phyloP scores from a whole-genome alignment of 192 early-diverging fungal genomes.

The Backusella luteola region DNA sequence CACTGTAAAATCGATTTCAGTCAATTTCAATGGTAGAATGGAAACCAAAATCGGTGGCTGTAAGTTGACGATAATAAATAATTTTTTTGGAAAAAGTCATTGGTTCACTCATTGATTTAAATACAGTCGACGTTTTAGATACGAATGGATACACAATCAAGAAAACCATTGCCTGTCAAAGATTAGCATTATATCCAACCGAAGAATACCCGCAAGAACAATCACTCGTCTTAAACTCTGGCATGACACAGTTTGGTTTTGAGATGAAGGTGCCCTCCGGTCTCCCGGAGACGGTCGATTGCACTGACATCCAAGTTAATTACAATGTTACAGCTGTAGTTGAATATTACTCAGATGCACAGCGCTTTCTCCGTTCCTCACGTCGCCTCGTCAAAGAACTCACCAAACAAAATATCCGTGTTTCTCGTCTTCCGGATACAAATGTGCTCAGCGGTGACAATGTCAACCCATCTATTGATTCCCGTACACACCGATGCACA shows the following conservation, averaged over 20 bases:
- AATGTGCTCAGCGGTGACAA: conserved; percentile 1
- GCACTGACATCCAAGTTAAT: not conserved
- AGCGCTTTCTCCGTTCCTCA: not conserved
- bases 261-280: conserved; percentile 10
- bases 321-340: not conserved
- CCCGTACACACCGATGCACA: not conserved
- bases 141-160: not conserved
- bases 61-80: not conserved
- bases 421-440: not conserved
- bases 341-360: not conserved
- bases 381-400: not conserved
- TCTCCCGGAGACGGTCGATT: not conserved
- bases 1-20: not conserved
- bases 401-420: not conserved
- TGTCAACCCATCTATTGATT: not conserved
- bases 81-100: not conserved
- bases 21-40: not conserved
- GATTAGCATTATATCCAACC: not conserved
- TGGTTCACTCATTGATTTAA: not conserved
- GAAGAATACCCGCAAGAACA: not conserved
- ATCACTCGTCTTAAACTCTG: not conserved
- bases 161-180: not conserved
- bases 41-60: not conserved
- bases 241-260: not conserved
- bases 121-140: conserved; percentile 1